Percentiles rank a stretch among this genome's conserved stretches.
phyloP scores from a whole-genome alignment of 2,329 filamentous ascomycete species.

The Microcera coccophila region DNA sequence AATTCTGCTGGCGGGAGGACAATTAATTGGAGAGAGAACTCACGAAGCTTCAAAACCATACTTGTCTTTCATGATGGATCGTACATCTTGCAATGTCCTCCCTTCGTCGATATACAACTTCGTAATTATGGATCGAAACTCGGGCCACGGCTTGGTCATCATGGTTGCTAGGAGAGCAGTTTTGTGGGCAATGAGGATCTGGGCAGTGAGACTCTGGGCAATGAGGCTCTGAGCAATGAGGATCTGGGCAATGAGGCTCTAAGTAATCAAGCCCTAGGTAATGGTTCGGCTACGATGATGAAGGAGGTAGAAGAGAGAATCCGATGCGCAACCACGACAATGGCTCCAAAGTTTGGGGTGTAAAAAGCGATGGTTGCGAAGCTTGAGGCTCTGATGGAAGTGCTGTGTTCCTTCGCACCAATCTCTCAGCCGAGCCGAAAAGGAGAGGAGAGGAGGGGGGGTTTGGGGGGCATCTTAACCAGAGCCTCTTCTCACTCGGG shows the following conservation, averaged over 20 bases:
- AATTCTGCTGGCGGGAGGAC: not conserved
- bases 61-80: constrained; percentile 36
- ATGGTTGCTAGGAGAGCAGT: constrained; percentile 13
- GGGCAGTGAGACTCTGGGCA: too few relatives aligned
- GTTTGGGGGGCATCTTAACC: not conserved
- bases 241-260: too few relatives aligned
- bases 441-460: not conserved
- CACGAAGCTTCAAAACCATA: constrained; percentile 42
- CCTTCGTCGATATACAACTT: constrained; percentile 39
- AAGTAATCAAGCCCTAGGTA: too few relatives aligned
- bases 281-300: too few relatives aligned
- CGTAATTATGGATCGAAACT: constrained; percentile 34
- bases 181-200: too few relatives aligned
- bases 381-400: constrained; percentile 3
- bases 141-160: constrained; percentile 46
- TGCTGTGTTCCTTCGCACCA: constrained; percentile 9
- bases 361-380: too few relatives aligned
- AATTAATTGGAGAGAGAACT: constrained; percentile 24
- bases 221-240: too few relatives aligned
- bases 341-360: too few relatives aligned
- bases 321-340: too few relatives aligned
- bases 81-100: constrained; percentile 40
- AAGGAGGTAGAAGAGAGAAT: too few relatives aligned
- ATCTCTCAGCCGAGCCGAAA: not conserved
- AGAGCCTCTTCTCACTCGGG: not conserved